Percentiles rank a stretch among this genome's conserved stretches.
phyloP scores from a whole-genome alignment of 1,284 basidiomycete species.

The Apiotrichum laibachii region DNA sequence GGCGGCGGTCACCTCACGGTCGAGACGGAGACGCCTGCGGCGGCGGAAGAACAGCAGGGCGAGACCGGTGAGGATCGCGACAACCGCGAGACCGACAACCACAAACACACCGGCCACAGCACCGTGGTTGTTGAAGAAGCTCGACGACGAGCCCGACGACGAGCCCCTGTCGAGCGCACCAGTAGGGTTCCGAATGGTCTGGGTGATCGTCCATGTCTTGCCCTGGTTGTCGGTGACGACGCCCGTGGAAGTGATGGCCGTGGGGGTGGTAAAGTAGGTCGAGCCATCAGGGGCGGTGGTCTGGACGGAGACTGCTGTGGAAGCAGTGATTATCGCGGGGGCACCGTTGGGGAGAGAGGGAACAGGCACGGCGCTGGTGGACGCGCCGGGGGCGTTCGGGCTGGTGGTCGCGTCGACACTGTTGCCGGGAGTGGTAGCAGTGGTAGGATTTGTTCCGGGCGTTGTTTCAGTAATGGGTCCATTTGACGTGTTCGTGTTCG shows the following conservation, averaged over 20 bases:
- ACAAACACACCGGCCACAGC: conserved; percentile 53
- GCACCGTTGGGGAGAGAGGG: too few relatives aligned
- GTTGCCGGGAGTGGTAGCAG: too few relatives aligned
- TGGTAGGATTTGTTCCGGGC: too few relatives aligned
- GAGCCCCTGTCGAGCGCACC: conserved; percentile 43
- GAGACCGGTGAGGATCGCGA: conserved; percentile 47
- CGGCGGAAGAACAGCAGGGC: conserved; percentile 49
- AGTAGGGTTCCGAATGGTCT: conserved; percentile 45
- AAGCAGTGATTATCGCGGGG: too few relatives aligned
- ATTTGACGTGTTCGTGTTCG: too few relatives aligned
- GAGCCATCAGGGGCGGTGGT: neutral
- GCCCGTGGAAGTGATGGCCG: neutral
- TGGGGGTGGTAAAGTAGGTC: neutral
- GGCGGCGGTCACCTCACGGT: conserved; percentile 52
- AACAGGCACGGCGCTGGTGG: too few relatives aligned
- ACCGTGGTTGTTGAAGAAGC: conserved; percentile 50
- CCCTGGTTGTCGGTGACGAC: conserved; percentile 41
- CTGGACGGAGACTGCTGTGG: neutral
- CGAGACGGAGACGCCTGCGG: conserved; percentile 47
- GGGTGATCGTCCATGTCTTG: conserved; percentile 46
- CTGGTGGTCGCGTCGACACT: too few relatives aligned
- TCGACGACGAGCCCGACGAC: conserved; percentile 29
- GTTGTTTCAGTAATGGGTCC: too few relatives aligned
- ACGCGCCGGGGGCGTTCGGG: too few relatives aligned
- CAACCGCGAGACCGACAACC: conserved; percentile 52